phyloP scores from a whole-genome alignment of 2,329 filamentous ascomycete genomes.

The Nemania sp. region DNA sequence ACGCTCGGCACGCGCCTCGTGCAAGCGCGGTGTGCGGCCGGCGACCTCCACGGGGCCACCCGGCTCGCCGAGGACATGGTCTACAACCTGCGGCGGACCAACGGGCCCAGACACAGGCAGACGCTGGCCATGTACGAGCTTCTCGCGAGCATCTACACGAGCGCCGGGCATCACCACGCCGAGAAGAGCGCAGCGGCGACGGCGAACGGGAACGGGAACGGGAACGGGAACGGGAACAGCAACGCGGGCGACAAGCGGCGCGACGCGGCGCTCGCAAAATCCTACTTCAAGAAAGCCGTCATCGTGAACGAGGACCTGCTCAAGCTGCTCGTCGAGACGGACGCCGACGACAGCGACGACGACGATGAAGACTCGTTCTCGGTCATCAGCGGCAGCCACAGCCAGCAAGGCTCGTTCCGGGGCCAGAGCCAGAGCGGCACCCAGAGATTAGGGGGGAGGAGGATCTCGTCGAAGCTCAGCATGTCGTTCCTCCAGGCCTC shows the following conservation, averaged over 20 bases:
- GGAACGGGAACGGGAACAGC: no score
- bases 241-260: slow-evolving; percentile 19
- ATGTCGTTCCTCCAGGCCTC: neutral
- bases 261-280: slow-evolving; percentile 12
- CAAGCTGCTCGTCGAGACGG: slow-evolving; percentile 22
- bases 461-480: slow-evolving; percentile 8
- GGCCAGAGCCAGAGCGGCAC: slow-evolving; percentile 1
- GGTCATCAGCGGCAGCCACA: slow-evolving; percentile 15
- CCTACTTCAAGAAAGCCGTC: slow-evolving; percentile 26
- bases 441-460: slow-evolving; percentile 8
- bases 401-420: slow-evolving; percentile 17
- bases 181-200: slow-evolving; percentile 8
- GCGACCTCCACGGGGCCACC: slow-evolving; percentile 13
- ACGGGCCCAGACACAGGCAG: slow-evolving; percentile 21
- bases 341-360: slow-evolving; percentile 26
- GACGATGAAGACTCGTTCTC: slow-evolving; percentile 25
- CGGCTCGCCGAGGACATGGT: slow-evolving; percentile 26
- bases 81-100: slow-evolving; percentile 24
- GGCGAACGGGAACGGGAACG: no score
- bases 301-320: slow-evolving; percentile 25
- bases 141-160: slow-evolving; percentile 26
- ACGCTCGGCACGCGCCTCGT: slow-evolving; percentile 24
- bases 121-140: slow-evolving; percentile 26
- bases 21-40: slow-evolving; percentile 21
- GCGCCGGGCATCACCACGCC: slow-evolving; percentile 17